Conservation (phyloP, 2,329 filamentous ascomycete genomes). For the Xylaria sp. region DNA sequence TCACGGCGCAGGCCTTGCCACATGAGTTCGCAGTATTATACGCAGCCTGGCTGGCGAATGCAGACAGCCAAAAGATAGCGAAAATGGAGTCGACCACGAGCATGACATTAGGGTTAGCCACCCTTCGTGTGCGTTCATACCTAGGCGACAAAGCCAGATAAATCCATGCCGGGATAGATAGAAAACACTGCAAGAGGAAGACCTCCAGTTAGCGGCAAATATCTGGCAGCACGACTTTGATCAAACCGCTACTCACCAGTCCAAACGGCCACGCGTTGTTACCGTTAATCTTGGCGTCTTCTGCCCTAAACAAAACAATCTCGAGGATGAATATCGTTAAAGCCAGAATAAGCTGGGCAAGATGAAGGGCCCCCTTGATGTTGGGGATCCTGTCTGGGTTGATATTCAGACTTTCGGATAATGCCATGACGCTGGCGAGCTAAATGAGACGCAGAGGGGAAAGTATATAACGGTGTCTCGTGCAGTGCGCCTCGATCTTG, state of each 20-base stretch:
- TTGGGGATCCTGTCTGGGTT: slow-evolving; percentile 64
- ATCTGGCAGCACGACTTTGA: slow-evolving; percentile 15
- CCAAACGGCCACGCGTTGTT: slow-evolving; percentile 72
- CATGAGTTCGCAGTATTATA: slow-evolving; percentile 69
- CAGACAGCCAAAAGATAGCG: slow-evolving; percentile 72
- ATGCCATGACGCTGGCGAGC: slow-evolving; percentile 41
- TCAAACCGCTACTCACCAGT: slow-evolving; percentile 60
- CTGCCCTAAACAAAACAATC: slow-evolving; percentile 66
- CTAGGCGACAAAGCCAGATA: slow-evolving; percentile 73
- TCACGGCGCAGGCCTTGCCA: slow-evolving; percentile 65
- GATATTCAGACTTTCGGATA: slow-evolving; percentile 62
- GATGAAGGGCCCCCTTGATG: slow-evolving; percentile 68
- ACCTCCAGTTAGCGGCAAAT: slow-evolving; percentile 13
- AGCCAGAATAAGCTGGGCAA: slow-evolving; percentile 63
- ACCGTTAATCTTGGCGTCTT: slow-evolving; percentile 62
- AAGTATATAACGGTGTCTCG: neutral
- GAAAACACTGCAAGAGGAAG: slow-evolving; percentile 64
- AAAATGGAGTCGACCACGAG: slow-evolving; percentile 67
- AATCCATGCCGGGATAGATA: slow-evolving; percentile 71
- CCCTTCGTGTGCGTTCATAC: slow-evolving; percentile 68
- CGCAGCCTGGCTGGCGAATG: slow-evolving; percentile 71
- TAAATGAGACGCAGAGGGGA: slow-evolving; percentile 4
- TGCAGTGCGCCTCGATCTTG: slow-evolving; percentile 16
- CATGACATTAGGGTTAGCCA: slow-evolving; percentile 72
- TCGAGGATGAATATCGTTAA: slow-evolving; percentile 68